Evolutionary conservation across 345 rosid genomes (phyloP).

Genomic region (Gossypium thurberi): DNA sequence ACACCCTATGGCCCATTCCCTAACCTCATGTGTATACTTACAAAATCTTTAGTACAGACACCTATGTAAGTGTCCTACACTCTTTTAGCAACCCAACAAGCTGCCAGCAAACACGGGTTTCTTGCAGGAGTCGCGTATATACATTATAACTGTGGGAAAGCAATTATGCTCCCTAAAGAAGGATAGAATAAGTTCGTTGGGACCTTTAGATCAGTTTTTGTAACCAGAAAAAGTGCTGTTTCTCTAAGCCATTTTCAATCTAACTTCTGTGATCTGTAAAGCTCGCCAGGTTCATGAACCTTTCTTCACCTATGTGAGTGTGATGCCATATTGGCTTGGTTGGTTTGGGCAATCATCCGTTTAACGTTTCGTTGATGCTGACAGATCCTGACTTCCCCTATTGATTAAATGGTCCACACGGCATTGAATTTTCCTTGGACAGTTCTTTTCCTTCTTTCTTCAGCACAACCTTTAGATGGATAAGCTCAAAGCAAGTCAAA

Average conservation of each 20-base stretch:
- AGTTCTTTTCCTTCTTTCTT: background rate
- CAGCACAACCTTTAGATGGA: background rate
- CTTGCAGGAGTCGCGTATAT: background rate
- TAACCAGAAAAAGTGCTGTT: background rate
- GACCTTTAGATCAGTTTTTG: background rate
- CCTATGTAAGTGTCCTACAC: background rate
- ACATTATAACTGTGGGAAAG: background rate
- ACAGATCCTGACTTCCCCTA: background rate
- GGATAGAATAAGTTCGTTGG: background rate
- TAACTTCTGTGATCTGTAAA: conserved; percentile 8
- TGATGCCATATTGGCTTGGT: background rate
- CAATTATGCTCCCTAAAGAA: background rate
- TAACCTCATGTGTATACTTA: background rate
- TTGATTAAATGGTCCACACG: conserved; percentile 9
- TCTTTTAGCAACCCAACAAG: background rate
- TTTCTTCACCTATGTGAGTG: background rate
- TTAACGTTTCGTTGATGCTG: background rate
- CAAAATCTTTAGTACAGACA: background rate
- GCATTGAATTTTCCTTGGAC: background rate
- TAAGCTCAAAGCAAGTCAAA: background rate
- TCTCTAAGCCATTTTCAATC: background rate
- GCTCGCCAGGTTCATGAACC: conserved; percentile 5
- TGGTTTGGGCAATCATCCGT: conserved; percentile 4
- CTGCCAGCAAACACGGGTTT: background rate
- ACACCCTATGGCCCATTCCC: background rate